These are phyloP conservation scores for Spencermartinsiella ligniputridi DNA, from an alignment of 1,139 yeast species.

Conservation along the genomic window DNA sequence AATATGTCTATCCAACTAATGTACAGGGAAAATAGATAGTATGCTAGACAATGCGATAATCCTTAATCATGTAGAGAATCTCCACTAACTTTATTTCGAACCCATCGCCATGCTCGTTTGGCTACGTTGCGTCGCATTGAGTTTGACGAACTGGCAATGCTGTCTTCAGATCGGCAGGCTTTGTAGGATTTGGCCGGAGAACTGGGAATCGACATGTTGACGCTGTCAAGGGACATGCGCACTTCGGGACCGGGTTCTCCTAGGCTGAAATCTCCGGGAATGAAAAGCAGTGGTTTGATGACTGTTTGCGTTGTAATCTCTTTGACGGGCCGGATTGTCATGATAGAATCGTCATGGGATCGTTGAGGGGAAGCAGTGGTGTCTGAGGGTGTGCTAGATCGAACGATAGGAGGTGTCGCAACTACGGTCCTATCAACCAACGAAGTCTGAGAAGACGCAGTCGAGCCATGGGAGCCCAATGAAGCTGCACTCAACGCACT, in stretches of 20 bases:
- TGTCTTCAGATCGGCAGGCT: not conserved
- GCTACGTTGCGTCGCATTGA: slow-evolving; percentile 9
- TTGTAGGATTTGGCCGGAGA: slow-evolving; percentile 4
- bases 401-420: no score
- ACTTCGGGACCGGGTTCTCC: slow-evolving; percentile 32
- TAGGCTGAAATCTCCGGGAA: slow-evolving; percentile 13
- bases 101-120: slow-evolving; percentile 25
- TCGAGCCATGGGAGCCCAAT: not conserved
- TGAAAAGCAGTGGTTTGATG: no score
- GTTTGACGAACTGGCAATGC: not conserved
- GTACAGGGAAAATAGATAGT: not conserved
- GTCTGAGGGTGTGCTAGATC: not conserved
- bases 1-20: slow-evolving; percentile 3
- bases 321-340: not conserved
- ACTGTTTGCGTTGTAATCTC: not conserved
- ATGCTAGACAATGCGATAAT: no score
- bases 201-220: not conserved
- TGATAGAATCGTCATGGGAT: not conserved
- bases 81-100: slow-evolving; percentile 14
- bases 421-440: not conserved
- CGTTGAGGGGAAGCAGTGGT: slow-evolving; percentile 1
- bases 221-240: slow-evolving; percentile 17
- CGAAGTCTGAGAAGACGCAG: not conserved
- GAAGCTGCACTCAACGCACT: not conserved
- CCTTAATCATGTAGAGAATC: not conserved